A percentile compares a stretch with the other conserved stretches of the same genome.
phyloP scores from a whole-genome alignment of 192 early-diverging fungal species.

The Pilaira anomala region DNA sequence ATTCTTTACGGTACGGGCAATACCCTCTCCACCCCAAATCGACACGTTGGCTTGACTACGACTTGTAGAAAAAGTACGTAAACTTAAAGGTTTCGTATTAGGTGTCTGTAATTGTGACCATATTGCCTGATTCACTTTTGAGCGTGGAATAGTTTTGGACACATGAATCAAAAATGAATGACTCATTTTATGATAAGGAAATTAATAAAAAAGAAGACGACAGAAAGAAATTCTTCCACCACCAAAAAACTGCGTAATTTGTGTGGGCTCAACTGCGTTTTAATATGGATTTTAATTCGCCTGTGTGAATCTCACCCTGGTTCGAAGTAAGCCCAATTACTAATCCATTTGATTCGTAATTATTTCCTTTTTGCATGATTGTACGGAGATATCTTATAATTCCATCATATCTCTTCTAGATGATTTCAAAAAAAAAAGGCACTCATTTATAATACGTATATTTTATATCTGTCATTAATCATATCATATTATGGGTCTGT shows the following conservation, averaged over 20 bases:
- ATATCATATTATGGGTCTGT: too few relatives aligned
- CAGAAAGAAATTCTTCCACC: neutral
- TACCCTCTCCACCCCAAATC: constrained; percentile 31
- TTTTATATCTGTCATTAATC: too few relatives aligned
- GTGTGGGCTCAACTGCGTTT: too few relatives aligned
- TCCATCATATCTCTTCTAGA: too few relatives aligned
- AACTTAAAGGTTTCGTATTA: neutral
- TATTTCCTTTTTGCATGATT: too few relatives aligned
- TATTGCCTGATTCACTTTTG: constrained; percentile 23
- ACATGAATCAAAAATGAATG: constrained; percentile 33
- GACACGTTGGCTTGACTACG: constrained; percentile 10
- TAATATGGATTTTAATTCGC: too few relatives aligned
- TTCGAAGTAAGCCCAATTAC: too few relatives aligned
- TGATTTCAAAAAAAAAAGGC: too few relatives aligned
- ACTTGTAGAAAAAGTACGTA: constrained; percentile 9
- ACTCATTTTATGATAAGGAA: constrained; percentile 15
- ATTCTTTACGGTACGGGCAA: constrained; percentile 24
- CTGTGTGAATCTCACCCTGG: too few relatives aligned
- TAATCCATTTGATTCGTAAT: too few relatives aligned
- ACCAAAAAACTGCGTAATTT: neutral
- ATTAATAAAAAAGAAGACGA: neutral
- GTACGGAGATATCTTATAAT: too few relatives aligned
- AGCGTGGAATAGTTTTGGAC: constrained; percentile 36
- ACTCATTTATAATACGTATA: too few relatives aligned
- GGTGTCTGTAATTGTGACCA: constrained; percentile 15